Evolutionary conservation across 495 filamentous ascomycete species (phyloP).

Genomic region (Astrothelium macrocarpum): DNA sequence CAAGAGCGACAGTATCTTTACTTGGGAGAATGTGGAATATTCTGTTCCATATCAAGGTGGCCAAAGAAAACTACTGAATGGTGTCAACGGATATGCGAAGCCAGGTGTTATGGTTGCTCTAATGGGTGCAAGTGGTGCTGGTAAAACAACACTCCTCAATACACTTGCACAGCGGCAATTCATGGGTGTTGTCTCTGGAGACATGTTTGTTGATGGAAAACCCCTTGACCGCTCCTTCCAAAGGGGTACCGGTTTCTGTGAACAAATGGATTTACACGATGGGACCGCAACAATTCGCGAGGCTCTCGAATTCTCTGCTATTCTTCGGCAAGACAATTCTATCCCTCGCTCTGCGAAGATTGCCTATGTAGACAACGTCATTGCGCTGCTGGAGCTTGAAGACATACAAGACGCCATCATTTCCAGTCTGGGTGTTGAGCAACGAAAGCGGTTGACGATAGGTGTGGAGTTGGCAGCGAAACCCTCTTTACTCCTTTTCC

Average conservation of each 20-base stretch:
- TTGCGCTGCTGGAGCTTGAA: conserved; percentile 33
- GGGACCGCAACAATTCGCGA: conserved; percentile 55
- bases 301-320: conserved; percentile 57
- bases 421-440: conserved; percentile 52
- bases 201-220: conserved; percentile 60
- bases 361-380: conserved; percentile 35
- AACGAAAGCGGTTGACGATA: conserved; percentile 71
- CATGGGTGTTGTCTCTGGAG: conserved; percentile 46
- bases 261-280: conserved; percentile 81
- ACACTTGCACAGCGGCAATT: conserved; percentile 68
- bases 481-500: conserved; percentile 68
- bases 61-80: conserved; percentile 59
- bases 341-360: conserved; percentile 38
- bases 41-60: conserved; percentile 63
- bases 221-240: conserved; percentile 62
- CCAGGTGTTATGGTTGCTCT: conserved; percentile 72
- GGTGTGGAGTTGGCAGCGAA: conserved; percentile 88
- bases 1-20: conserved; percentile 60
- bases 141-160: conserved; percentile 69
- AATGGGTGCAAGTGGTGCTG: conserved; percentile 79
- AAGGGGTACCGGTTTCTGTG: conserved; percentile 71
- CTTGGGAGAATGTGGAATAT: conserved; percentile 64
- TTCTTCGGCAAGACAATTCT: conserved; percentile 48
- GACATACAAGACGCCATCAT: conserved; percentile 35
- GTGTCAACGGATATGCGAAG: conserved; percentile 66